phyloP scores from a whole-genome alignment of 164 flowering plant genomes.

The Cinnamomum chago region DNA sequence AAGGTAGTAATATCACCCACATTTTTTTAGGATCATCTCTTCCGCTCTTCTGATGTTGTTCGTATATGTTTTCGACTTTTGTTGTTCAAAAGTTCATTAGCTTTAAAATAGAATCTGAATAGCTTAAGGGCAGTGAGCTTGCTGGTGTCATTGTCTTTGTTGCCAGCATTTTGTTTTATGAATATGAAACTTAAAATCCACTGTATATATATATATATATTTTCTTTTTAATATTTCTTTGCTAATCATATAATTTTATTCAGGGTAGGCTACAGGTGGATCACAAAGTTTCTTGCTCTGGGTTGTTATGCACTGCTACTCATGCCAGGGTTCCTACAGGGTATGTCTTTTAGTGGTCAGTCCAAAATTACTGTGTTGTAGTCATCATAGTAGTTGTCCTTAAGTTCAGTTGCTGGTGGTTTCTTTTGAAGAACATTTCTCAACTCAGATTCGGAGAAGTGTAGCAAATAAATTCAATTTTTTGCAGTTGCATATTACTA shows the following conservation, averaged over 20 bases:
- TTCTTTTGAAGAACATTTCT: not conserved
- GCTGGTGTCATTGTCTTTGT: not conserved
- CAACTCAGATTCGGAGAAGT: not conserved
- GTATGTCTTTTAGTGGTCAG: constrained; percentile 23
- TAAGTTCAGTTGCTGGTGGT: not conserved
- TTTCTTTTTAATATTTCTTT: constrained; percentile 2
- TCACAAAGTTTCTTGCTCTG: constrained; percentile 68
- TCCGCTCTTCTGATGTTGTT: not conserved
- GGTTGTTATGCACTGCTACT: constrained; percentile 77
- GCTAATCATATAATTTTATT: constrained; percentile 29
- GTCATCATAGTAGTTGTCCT: not conserved
- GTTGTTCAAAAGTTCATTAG: not conserved
- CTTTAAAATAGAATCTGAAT: not conserved
- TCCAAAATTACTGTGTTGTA: not conserved
- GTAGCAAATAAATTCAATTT: not conserved
- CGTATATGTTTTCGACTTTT: not conserved
- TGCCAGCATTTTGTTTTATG: not conserved
- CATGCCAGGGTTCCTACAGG: constrained; percentile 95
- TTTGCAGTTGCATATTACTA: constrained; percentile 80
- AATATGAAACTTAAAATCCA: not conserved
- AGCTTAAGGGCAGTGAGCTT: not conserved
- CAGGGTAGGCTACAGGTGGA: constrained; percentile 98
- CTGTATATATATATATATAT: not conserved
- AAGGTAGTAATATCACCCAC: too few relatives aligned
- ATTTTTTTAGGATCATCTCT: not conserved